A percentile compares a stretch with the other conserved stretches of the same genome.
Conservation (phyloP, 2,329 filamentous ascomycete species). For the Colletotrichum ledebouriae region DNA sequence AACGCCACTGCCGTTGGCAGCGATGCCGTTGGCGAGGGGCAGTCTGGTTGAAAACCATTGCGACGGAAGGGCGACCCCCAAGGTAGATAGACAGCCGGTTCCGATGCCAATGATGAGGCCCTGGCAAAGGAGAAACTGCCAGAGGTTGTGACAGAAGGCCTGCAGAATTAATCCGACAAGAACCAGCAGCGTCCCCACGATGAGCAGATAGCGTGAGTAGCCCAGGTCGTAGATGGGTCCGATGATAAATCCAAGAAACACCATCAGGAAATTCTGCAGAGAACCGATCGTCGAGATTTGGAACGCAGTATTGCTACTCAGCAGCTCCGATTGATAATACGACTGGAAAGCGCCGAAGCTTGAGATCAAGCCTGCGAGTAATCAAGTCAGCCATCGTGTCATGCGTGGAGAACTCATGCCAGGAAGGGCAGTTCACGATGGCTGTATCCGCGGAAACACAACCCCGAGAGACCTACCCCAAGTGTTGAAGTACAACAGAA, state of each 20-base stretch:
- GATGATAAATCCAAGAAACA: slow-evolving; percentile 56
- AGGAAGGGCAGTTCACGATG: neutral
- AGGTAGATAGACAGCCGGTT: slow-evolving; percentile 56
- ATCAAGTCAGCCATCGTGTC: neutral
- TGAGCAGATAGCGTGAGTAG: slow-evolving; percentile 57
- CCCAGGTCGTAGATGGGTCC: slow-evolving; percentile 64
- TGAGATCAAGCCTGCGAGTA: slow-evolving; percentile 50
- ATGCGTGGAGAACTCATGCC: neutral
- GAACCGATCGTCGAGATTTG: slow-evolving; percentile 61
- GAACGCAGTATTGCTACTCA: slow-evolving; percentile 23
- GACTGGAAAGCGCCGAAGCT: slow-evolving; percentile 67
- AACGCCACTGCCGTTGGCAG: slow-evolving; percentile 49
- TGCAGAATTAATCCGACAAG: slow-evolving; percentile 58
- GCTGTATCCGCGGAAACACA: slow-evolving; percentile 10
- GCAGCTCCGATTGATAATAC: slow-evolving; percentile 59
- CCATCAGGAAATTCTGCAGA: slow-evolving; percentile 60
- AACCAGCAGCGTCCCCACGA: slow-evolving; percentile 56
- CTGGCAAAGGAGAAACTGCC: slow-evolving; percentile 55
- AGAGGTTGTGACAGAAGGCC: slow-evolving; percentile 29
- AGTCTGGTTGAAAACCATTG: slow-evolving; percentile 50
- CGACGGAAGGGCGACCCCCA: slow-evolving; percentile 51
- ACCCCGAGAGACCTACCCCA: slow-evolving; percentile 26
- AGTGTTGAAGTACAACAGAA: slow-evolving; percentile 64
- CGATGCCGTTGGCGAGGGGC: slow-evolving; percentile 51
- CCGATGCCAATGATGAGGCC: slow-evolving; percentile 61